phyloP scores from a whole-genome alignment of 2,329 filamentous ascomycete species.

The Ceratocystis destructans region DNA sequence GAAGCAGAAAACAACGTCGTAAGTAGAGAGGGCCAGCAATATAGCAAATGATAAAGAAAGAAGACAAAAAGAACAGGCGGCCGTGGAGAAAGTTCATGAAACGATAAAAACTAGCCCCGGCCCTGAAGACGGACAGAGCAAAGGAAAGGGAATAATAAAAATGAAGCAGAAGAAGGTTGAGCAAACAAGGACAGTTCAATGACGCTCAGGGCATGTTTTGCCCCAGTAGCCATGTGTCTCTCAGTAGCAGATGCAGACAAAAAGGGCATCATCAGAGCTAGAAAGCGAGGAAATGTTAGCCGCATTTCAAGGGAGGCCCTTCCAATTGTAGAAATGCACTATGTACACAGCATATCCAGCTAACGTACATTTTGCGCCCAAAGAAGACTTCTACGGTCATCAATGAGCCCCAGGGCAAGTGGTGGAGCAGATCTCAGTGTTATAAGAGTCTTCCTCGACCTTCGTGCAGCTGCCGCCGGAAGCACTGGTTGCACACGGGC shows the following conservation, averaged over 20 bases:
- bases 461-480: constrained; percentile 1
- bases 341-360: not conserved
- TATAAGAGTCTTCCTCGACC: not conserved
- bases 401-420: not conserved
- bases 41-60: not conserved
- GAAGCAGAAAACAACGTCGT: constrained; percentile 3
- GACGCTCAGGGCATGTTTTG: not conserved
- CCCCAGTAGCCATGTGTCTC: not conserved
- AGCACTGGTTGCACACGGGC: constrained; percentile 6
- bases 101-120: not conserved
- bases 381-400: not conserved
- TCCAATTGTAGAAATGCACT: not conserved
- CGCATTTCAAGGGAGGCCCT: not conserved
- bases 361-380: not conserved
- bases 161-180: not conserved
- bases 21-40: not conserved
- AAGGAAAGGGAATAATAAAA: not conserved
- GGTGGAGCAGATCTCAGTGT: not conserved
- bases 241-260: not conserved
- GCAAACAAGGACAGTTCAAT: not conserved
- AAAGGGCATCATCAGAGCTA: not conserved
- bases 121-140: not conserved
- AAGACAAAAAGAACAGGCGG: not conserved
- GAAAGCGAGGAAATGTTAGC: not conserved
- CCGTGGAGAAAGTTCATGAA: not conserved